phyloP scores from a whole-genome alignment of 768 basidiomycete genomes.

The Heimioporus sp. region DNA sequence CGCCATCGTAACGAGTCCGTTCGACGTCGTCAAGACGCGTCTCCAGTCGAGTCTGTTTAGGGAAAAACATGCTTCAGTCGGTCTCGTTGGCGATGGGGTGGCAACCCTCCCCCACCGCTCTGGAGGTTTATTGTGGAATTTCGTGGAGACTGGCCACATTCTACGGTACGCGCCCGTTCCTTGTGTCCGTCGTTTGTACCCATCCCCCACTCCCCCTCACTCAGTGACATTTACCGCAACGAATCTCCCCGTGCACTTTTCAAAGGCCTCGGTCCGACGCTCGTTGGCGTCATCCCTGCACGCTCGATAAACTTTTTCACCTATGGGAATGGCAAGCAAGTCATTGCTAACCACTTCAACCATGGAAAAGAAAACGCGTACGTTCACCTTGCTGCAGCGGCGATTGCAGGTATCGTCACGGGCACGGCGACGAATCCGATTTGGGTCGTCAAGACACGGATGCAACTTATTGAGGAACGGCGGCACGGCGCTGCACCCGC shows the following conservation, averaged over 20 bases:
- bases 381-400: constrained; percentile 85
- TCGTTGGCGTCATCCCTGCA: constrained; percentile 94
- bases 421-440: constrained; percentile 95
- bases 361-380: constrained; percentile 72
- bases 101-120: constrained; percentile 33
- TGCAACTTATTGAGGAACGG: constrained; percentile 63
- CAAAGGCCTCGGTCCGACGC: constrained; percentile 90
- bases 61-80: constrained; percentile 38
- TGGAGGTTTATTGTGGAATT: constrained; percentile 77
- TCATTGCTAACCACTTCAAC: constrained; percentile 84
- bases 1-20: constrained; percentile 93
- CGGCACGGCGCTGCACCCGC: constrained; percentile 4
- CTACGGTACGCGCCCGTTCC: constrained; percentile 53
- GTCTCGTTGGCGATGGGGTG: constrained; percentile 31
- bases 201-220: not conserved
- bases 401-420: constrained; percentile 81
- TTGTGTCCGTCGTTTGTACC: not conserved
- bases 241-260: constrained; percentile 91
- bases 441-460: constrained; percentile 97
- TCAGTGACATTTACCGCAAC: constrained; percentile 80
- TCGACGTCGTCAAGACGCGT: constrained; percentile 98
- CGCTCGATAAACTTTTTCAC: constrained; percentile 98
- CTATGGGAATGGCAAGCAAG: constrained; percentile 93
- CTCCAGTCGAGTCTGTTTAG: constrained; percentile 87
- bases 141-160: constrained; percentile 92